Evolutionary conservation across 331 rosid genomes (phyloP).

Genomic region (Saraca asoca): DNA sequence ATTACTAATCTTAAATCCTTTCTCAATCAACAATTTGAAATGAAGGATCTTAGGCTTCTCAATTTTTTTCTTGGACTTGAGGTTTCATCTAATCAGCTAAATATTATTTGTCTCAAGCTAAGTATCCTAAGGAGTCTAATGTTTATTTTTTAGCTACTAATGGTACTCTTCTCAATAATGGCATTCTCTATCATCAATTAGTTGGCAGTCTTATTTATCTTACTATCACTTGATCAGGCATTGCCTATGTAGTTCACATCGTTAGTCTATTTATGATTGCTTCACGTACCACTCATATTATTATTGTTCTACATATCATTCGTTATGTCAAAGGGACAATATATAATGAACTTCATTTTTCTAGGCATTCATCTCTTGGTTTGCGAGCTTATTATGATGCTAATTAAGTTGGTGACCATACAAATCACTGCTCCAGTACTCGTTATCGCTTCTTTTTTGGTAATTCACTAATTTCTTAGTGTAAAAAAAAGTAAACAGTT

Average conservation of each 20-base stretch:
- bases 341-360: too few relatives aligned
- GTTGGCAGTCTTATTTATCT: too few relatives aligned
- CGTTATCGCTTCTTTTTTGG: not conserved
- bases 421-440: not conserved
- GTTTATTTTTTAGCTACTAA: too few relatives aligned
- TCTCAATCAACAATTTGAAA: too few relatives aligned
- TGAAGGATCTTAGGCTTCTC: too few relatives aligned
- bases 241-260: not conserved
- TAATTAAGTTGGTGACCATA: not conserved
- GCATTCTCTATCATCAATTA: too few relatives aligned
- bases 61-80: too few relatives aligned
- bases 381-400: not conserved
- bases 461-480: not conserved
- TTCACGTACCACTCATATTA: too few relatives aligned
- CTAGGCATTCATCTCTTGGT: too few relatives aligned
- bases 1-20: too few relatives aligned
- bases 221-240: too few relatives aligned
- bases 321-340: not conserved
- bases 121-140: not conserved
- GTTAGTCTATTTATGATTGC: not conserved
- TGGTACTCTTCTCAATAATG: too few relatives aligned
- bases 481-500: not conserved
- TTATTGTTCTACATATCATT: not conserved
- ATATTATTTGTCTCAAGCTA: not conserved
- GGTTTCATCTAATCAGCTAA: accelerated